These are phyloP conservation scores for Microsporum canis DNA, from an alignment of 2,329 filamentous ascomycete genomes.

Conservation along the genomic window DNA sequence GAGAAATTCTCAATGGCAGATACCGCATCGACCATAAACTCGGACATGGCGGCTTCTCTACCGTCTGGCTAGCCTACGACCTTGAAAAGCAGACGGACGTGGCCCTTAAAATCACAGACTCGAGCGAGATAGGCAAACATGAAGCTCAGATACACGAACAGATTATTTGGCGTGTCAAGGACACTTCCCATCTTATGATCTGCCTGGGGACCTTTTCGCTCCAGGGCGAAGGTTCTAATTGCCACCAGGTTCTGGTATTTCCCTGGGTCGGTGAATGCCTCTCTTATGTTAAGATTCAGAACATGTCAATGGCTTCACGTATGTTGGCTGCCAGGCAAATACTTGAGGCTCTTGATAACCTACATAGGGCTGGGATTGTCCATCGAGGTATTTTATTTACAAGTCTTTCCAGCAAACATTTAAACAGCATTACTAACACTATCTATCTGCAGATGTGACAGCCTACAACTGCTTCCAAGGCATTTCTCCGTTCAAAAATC, in stretches of 20 bases:
- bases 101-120: conserved; percentile 7
- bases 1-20: conserved; percentile 8
- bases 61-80: conserved; percentile 10
- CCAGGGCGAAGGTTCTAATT: background rate
- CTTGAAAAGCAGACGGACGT: conserved; percentile 7
- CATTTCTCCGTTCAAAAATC: conserved; percentile 6
- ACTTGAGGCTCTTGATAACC: background rate
- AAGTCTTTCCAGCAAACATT: background rate
- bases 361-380: background rate
- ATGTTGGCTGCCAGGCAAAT: background rate
- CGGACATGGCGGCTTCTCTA: conserved; percentile 8
- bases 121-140: background rate
- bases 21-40: conserved; percentile 10
- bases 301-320: background rate
- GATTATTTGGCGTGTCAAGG: conserved; percentile 7
- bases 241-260: conserved; percentile 8
- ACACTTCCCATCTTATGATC: conserved; percentile 6
- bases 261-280: conserved; percentile 4
- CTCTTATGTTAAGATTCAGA: background rate
- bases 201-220: conserved; percentile 7
- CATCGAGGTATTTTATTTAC: background rate
- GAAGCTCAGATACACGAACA: conserved; percentile 8
- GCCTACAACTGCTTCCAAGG: conserved; percentile 9
- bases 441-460: conserved; percentile 6
- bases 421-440: background rate